Base-by-base conservation (phyloP, 176 grass and related monocot species). In the Pontederia crassipes region DNA sequence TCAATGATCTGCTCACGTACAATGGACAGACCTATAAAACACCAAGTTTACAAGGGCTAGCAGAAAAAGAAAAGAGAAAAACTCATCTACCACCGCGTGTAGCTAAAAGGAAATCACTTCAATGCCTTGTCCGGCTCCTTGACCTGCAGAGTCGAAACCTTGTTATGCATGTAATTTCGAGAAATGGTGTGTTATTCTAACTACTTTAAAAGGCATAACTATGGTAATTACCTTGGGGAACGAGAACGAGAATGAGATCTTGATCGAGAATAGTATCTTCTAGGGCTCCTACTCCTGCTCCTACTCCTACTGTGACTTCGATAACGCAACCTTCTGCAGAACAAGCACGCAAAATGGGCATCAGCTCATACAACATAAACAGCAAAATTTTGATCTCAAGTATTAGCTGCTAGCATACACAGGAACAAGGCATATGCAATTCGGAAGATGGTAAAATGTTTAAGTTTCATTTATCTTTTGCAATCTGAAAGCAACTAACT, bases 51-150 rank as follows among this genome's bases (percentile, higher is more conserved):
- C 32, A 40, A 40, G 32, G 3, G 32, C 32, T 40, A 40, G 3
- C 2, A 40, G 32, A 40, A 40, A 40, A 40, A 40, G 14, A 17
- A 24, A 0, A 24, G 20, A 24, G 20, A 24, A 24, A 24, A 24
- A 3, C 9, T n/a, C 20, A n/a, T 28, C 46, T 4, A 4, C 17
- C 10, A 4, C 52, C 16, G 55, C 16, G 55, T 52, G 9, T 12
- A 55, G n/a, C n/a, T 46, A 18, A 46, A 56, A 69, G n/a, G 10
- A 18, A 47, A 56, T 46, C 56, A 51, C 4, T 26, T 88, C 65
- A 98, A 81, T 77, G 77, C 73, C 74, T 98, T 27, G 82, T 86
- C 15, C 77, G 73, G 77, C 87, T 89, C 88, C 87, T 78, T 55
- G 75, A 92, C 69, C 93, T 92, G 88, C 63, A 68, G 66, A 61